phyloP scores from a whole-genome alignment of 2,329 filamentous ascomycete species.

The Alternaria viburni region DNA sequence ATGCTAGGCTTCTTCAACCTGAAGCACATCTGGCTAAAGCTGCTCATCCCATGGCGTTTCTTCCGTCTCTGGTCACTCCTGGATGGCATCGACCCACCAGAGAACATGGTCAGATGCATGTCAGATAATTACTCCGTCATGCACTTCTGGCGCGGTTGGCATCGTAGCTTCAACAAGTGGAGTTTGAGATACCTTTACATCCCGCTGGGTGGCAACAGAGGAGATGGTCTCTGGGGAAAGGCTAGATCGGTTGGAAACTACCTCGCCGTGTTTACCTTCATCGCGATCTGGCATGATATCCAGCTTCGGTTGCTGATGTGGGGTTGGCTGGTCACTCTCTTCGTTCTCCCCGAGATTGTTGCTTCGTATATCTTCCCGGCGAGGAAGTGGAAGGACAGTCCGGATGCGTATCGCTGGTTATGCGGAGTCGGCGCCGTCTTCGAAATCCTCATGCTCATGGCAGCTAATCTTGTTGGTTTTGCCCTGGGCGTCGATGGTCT shows the following conservation, averaged over 20 bases:
- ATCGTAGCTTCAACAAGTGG: conserved; percentile 94
- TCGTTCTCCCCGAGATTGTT: conserved; percentile 87
- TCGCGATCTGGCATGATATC: conserved; percentile 98
- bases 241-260: conserved; percentile 74
- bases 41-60: conserved; percentile 95
- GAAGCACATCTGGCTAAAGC: conserved; percentile 96
- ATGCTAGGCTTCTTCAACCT: conserved; percentile 96
- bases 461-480: conserved; percentile 92
- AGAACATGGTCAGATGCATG: conserved; percentile 98
- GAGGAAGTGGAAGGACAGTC: conserved; percentile 71
- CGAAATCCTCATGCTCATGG: conserved; percentile 95
- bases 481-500: conserved; percentile 90
- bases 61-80: conserved; percentile 95
- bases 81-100: conserved; percentile 91
- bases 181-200: conserved; percentile 92
- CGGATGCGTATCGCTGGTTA: conserved; percentile 77
- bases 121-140: conserved; percentile 91
- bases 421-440: conserved; percentile 80
- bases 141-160: conserved; percentile 96
- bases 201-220: conserved; percentile 75
- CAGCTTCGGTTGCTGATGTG: conserved; percentile 88
- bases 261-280: conserved; percentile 89
- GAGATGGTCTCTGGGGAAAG: conserved; percentile 49
- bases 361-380: conserved; percentile 75
- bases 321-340: conserved; percentile 95